Evolutionary conservation across 176 grass and related monocot genomes (phyloP), one percentile per base, ranked within the genome.

Genomic region (Rhynchospora pubera): DNA sequence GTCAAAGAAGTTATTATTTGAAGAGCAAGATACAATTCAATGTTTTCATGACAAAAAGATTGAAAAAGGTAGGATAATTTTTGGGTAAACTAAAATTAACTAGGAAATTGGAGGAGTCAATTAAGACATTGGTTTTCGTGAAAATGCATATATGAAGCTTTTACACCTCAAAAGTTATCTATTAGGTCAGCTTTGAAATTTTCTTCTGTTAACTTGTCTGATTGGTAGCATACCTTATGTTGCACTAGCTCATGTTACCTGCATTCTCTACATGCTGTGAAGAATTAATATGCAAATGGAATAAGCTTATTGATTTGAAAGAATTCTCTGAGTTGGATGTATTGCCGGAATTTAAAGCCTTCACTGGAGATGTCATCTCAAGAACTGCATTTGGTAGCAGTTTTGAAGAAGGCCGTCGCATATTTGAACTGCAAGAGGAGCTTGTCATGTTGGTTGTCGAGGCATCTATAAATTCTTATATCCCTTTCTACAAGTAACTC

Each of bases 321-420:
- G 85, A 69, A 56, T 60, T 34, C 6, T 57, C 53, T 10, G 88
- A 97, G 67, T 79, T 97, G 5, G 91, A 97, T 87, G 75, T 93
- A 30, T 91, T 86, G 77, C 85, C 86, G 0, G 93, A 91, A 87
- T 86, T 97, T 18, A 85, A 84, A 26, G 87, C 69, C 30, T 89
- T 91, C 24, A 87, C 85, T 0, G 90, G 85, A 1, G 87, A 93
- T 32, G 85, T 75, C 44, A 91, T 93, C 23, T 93, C 85, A 13
- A 61, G 90, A 0, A 86, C 85, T 12, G 93, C 93, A 6, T 97
- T 97, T 39, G 85, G 90, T 7, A 91, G 90, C 62, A 91, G 82
- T 63, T 93, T 87, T 18, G 45, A 61, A 44, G 83, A 93, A 79
- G 91, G 93, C 2, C 85, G 86, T 45, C 86, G 4, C 44, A 91